Conservation (phyloP, 2,329 filamentous ascomycete genomes). For the Macroventuria anomochaeta region DNA sequence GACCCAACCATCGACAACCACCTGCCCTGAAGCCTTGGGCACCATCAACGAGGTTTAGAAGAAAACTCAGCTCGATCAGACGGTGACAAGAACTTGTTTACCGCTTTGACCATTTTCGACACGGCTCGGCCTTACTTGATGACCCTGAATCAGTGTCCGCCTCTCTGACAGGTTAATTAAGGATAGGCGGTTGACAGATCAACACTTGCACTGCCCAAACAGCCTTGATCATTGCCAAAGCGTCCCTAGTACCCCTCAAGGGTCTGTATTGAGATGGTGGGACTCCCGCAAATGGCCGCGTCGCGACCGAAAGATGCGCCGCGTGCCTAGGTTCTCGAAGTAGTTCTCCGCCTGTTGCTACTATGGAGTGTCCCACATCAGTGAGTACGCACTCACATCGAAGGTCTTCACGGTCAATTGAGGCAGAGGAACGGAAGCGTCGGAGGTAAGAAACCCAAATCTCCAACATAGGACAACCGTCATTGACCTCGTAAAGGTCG, state of each 20-base stretch:
- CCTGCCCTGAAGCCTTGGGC: slow-evolving; percentile 7
- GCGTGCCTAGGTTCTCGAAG: not conserved
- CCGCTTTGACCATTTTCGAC: slow-evolving; percentile 4
- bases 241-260: slow-evolving; percentile 6
- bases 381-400: not conserved
- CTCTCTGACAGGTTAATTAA: slow-evolving; percentile 10
- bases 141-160: slow-evolving; percentile 1
- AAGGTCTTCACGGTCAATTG: not conserved
- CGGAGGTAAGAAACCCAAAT: not conserved
- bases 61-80: slow-evolving; percentile 4
- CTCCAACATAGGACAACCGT: not conserved
- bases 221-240: slow-evolving; percentile 6
- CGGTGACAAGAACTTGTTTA: slow-evolving; percentile 1
- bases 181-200: slow-evolving; percentile 6
- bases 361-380: slow-evolving; percentile 1
- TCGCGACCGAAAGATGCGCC: slow-evolving; percentile 4
- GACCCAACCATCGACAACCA: slow-evolving; percentile 1
- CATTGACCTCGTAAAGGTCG: not conserved
- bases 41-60: not conserved
- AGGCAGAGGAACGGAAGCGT: not conserved
- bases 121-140: slow-evolving; percentile 4
- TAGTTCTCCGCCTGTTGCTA: slow-evolving; percentile 9
- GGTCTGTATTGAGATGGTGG: slow-evolving; percentile 15
- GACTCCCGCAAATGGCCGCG: slow-evolving; percentile 11
- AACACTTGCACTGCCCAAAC: slow-evolving; percentile 3